A percentile compares a stretch with the other conserved stretches of the same genome.
Conservation (phyloP, 2,329 filamentous ascomycete species). For the Fusarium aywerte region DNA sequence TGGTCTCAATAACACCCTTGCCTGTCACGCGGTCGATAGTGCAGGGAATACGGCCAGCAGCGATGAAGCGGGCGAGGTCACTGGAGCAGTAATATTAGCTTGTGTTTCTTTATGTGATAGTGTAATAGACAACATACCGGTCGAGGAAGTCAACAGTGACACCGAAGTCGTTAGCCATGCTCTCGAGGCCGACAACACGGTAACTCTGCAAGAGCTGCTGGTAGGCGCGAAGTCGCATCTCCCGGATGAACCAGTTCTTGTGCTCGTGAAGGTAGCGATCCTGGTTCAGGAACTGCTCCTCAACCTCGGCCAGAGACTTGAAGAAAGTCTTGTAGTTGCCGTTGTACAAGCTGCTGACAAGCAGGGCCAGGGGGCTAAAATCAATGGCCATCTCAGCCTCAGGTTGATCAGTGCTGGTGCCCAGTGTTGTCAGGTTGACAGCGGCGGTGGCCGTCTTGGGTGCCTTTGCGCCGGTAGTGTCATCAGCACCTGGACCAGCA, state of each 20-base stretch:
- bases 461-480: constrained; percentile 73
- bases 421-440: constrained; percentile 89
- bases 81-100: constrained; percentile 56
- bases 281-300: constrained; percentile 92
- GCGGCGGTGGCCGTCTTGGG: constrained; percentile 68
- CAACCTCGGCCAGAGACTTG: constrained; percentile 85
- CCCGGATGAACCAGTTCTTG: constrained; percentile 95
- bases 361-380: constrained; percentile 85
- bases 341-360: constrained; percentile 91
- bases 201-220: constrained; percentile 98
- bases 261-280: constrained; percentile 97
- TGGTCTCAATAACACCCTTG: constrained; percentile 97
- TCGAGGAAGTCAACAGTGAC: constrained; percentile 97
- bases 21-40: constrained; percentile 97
- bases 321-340: constrained; percentile 97
- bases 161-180: constrained; percentile 97
- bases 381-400: constrained; percentile 86
- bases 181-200: constrained; percentile 93
- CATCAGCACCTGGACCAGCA: constrained; percentile 82
- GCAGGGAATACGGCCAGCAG: constrained; percentile 91
- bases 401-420: constrained; percentile 74
- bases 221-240: constrained; percentile 97
- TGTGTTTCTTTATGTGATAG: neutral
- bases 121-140: constrained; percentile 67
- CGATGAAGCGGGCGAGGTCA: constrained; percentile 97